These are phyloP conservation scores for Botryotinia globosa DNA, from an alignment of 2,329 filamentous ascomycete species.

Conservation along the genomic window DNA sequence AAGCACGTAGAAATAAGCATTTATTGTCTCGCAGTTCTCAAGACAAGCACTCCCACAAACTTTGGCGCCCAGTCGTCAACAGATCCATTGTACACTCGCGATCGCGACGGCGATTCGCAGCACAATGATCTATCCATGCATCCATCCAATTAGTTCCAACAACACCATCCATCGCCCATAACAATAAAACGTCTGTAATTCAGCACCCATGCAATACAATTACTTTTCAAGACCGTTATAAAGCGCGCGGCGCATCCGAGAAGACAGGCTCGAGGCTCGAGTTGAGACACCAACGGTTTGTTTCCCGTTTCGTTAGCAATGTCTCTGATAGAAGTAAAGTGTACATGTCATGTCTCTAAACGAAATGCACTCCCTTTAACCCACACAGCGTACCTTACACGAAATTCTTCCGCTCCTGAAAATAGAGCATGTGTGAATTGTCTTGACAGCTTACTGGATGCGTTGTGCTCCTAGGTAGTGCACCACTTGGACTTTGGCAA, in stretches of 20 bases:
- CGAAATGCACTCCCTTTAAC: neutral
- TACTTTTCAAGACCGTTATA: neutral
- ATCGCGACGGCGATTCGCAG: neutral
- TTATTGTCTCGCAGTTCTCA: neutral
- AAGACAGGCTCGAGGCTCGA: neutral
- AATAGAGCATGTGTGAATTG: neutral
- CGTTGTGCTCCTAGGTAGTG: neutral
- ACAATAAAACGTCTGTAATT: neutral
- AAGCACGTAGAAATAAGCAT: neutral
- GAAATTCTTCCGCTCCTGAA: neutral
- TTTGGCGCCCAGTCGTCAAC: neutral
- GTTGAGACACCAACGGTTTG: neutral
- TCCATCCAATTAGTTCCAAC: neutral
- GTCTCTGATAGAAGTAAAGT: neutral
- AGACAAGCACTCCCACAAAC: neutral
- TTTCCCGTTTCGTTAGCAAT: neutral
- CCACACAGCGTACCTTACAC: neutral
- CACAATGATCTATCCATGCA: neutral
- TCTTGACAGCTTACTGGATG: neutral
- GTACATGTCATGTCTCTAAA: neutral
- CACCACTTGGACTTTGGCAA: neutral
- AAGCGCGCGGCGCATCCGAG: neutral
- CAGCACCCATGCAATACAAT: neutral
- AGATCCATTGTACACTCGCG: neutral
- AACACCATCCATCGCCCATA: neutral